Evolutionary conservation across 768 basidiomycete genomes (phyloP).

Genomic region (Naganishia randhawae): DNA sequence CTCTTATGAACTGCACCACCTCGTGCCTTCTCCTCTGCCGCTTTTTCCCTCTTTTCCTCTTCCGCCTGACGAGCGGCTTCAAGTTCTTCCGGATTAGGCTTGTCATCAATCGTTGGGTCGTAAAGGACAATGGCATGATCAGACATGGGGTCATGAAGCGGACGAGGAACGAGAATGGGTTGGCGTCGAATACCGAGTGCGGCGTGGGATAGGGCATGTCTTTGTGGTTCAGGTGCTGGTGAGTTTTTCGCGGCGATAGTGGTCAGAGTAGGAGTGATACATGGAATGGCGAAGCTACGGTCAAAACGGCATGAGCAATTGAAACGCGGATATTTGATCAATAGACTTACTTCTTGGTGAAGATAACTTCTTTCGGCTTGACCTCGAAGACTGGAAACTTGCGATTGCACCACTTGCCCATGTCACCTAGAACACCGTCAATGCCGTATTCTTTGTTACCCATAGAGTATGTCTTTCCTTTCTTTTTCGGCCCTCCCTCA

Average conservation of each 20-base stretch:
- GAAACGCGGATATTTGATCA: neutral
- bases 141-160: conserved; percentile 94
- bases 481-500: conserved; percentile 60
- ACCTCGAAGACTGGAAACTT: conserved; percentile 57
- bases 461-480: conserved; percentile 59
- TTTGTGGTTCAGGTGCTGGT: conserved; percentile 61
- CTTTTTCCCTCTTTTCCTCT: conserved; percentile 61
- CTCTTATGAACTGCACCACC: conserved; percentile 81
- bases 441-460: conserved; percentile 62
- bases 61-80: conserved; percentile 56
- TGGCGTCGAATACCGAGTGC: conserved; percentile 82
- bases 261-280: conserved; percentile 41
- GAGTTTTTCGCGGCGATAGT: conserved; percentile 34
- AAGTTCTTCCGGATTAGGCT: conserved; percentile 34
- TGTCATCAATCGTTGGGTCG: conserved; percentile 89
- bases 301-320: neutral
- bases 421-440: conserved; percentile 62
- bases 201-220: conserved; percentile 66
- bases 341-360: conserved; percentile 44
- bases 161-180: conserved; percentile 75
- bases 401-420: conserved; percentile 52
- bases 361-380: conserved; percentile 46
- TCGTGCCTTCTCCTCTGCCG: conserved; percentile 67
- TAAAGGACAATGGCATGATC: conserved; percentile 96
- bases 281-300: conserved; percentile 72